These are phyloP conservation scores for Colletotrichum siamense DNA, from an alignment of 2,329 filamentous ascomycete genomes.

Conservation along the genomic window DNA sequence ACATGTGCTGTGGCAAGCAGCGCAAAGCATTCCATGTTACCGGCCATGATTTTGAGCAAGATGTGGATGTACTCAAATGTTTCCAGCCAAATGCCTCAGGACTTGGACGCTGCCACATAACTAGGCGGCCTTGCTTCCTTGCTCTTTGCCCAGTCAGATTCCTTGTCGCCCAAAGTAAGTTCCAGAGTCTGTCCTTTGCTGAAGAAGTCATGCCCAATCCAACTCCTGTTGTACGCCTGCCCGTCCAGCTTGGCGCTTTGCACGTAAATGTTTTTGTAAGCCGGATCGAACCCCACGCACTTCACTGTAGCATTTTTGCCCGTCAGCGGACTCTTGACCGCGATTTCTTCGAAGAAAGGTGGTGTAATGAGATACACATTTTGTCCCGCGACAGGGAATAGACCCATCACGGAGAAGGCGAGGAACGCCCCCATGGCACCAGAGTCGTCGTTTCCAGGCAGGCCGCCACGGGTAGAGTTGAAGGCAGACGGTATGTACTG, in stretches of 20 bases:
- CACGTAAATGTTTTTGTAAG: constrained; percentile 61
- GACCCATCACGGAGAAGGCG: constrained; percentile 61
- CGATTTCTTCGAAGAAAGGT: constrained; percentile 64
- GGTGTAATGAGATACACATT: constrained; percentile 68
- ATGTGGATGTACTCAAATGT: not conserved
- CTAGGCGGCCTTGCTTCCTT: constrained; percentile 58
- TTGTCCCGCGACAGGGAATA: constrained; percentile 65
- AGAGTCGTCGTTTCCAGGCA: constrained; percentile 69
- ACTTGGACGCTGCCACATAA: not conserved
- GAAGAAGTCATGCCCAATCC: constrained; percentile 67
- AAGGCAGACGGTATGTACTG: constrained; percentile 67
- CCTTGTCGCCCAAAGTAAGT: constrained; percentile 52
- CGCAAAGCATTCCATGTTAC: not conserved
- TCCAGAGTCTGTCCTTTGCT: constrained; percentile 61
- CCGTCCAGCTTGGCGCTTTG: constrained; percentile 64
- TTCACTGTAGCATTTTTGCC: constrained; percentile 62
- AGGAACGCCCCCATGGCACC: constrained; percentile 69
- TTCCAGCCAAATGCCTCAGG: not conserved
- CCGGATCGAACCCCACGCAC: constrained; percentile 61
- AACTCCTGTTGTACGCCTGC: constrained; percentile 59
- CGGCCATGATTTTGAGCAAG: not conserved
- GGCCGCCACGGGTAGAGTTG: constrained; percentile 59
- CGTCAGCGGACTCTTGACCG: constrained; percentile 54
- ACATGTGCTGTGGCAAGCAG: not conserved
- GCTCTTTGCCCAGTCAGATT: constrained; percentile 60